Percentiles rank a stretch among this genome's conserved stretches.
Conservation (phyloP, 2,329 filamentous ascomycete species). For the Aspergillus tamarii region DNA sequence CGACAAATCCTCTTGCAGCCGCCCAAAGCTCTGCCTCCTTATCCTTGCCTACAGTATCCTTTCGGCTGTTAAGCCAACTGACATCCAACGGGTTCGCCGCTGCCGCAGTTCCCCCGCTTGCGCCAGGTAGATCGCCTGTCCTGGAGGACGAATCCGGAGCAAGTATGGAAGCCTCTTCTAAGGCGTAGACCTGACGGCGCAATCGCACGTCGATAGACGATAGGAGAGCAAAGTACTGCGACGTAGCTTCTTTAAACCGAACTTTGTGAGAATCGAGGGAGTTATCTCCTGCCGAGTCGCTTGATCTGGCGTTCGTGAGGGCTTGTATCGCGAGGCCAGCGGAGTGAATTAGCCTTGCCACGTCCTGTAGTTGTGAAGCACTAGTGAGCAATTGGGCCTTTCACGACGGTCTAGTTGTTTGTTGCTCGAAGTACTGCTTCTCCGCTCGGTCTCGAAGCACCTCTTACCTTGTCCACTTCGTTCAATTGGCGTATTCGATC, state of each 20-base stretch:
- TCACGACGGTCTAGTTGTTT: background rate
- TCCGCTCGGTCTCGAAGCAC: background rate
- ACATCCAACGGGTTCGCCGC: slow-evolving; percentile 69
- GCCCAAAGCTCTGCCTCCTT: slow-evolving; percentile 83
- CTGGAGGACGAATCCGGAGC: slow-evolving; percentile 44
- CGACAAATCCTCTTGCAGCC: slow-evolving; percentile 61
- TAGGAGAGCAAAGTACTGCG: slow-evolving; percentile 71
- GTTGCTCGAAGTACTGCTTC: background rate
- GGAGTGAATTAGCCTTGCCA: slow-evolving; percentile 59
- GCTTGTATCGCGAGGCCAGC: slow-evolving; percentile 67
- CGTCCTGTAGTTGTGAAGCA: slow-evolving; percentile 42
- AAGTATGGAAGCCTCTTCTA: slow-evolving; percentile 81
- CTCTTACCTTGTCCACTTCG: slow-evolving; percentile 69
- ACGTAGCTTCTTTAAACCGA: slow-evolving; percentile 59
- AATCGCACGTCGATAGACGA: slow-evolving; percentile 75
- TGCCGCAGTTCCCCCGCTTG: slow-evolving; percentile 31
- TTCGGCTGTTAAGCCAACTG: slow-evolving; percentile 85
- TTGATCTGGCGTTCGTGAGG: slow-evolving; percentile 57
- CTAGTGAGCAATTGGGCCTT: slow-evolving; percentile 1
- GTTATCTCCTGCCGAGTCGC: slow-evolving; percentile 38
- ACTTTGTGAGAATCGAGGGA: slow-evolving; percentile 60
- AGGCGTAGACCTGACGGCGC: slow-evolving; percentile 73
- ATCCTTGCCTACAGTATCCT: slow-evolving; percentile 76
- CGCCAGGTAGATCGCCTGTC: slow-evolving; percentile 34
- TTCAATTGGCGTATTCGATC: slow-evolving; percentile 82